Evolutionary conservation across 2,329 filamentous ascomycete species (phyloP).

Genomic region (Eurotiales sp.): DNA sequence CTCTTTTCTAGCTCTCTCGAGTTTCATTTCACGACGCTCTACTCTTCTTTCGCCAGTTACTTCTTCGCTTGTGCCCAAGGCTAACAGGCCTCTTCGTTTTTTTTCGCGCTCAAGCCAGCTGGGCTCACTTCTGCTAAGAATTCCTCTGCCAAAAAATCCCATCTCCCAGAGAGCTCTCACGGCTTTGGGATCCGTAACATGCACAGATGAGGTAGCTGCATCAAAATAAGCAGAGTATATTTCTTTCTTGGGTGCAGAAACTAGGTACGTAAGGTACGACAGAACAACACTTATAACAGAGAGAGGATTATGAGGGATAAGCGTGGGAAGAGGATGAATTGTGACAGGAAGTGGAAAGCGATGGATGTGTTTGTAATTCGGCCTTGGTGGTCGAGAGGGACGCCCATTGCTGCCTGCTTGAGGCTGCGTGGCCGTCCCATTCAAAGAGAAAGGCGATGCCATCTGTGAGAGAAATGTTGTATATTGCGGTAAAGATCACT

Average conservation of each 20-base stretch:
- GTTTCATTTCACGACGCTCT: conserved; percentile 79
- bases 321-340: conserved; percentile 76
- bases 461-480: conserved; percentile 25
- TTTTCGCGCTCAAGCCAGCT: conserved; percentile 86
- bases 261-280: conserved; percentile 67
- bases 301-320: conserved; percentile 89
- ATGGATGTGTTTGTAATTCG: conserved; percentile 73
- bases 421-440: conserved; percentile 15
- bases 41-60: conserved; percentile 71
- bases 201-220: conserved; percentile 73
- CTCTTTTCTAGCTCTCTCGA: conserved; percentile 85
- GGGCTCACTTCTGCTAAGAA: conserved; percentile 86
- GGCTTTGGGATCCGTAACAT: conserved; percentile 71
- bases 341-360: conserved; percentile 73
- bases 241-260: conserved; percentile 59
- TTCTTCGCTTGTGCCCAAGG: conserved; percentile 73
- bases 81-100: conserved; percentile 62
- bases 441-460: conserved; percentile 23
- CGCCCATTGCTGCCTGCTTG: neutral
- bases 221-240: conserved; percentile 76
- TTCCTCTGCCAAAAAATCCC: conserved; percentile 96
- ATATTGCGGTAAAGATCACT: neutral
- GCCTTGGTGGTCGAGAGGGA: conserved; percentile 29
- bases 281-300: conserved; percentile 78
- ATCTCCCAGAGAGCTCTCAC: conserved; percentile 88